Base-by-base conservation (phyloP, 2,329 filamentous ascomycete genomes). In the Venturia asperata region DNA sequence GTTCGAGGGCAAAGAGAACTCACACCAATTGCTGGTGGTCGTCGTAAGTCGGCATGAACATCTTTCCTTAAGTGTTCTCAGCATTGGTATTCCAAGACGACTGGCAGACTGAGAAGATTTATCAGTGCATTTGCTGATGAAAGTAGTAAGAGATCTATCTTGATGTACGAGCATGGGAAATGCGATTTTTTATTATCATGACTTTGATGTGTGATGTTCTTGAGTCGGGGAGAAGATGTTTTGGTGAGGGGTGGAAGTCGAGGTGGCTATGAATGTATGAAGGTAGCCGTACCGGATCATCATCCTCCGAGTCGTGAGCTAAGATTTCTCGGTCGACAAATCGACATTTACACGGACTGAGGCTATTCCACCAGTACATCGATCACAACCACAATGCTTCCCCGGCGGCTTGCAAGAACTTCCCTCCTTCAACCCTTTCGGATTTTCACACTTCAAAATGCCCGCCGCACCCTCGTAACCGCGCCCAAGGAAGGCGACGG, bases 401-500 rank as follows among this genome's bases (percentile, higher is more conserved):
- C 45, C 17, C 63, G 52, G 19, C 63, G 27, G 34, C 24, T 60
- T 13, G 30, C 21, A 52, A 42, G 63, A 24, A 49, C 52, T 10
- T 52, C 47, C 30, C 34, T 39, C 52, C 63, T 42, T 30, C 34
- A 45, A 58, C 27, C 49, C 52, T 39, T 27, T 3, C 52, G 43
- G 7, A 56, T 13, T 9, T 37, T 24, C 47, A 15, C 27, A 17
- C 64, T 39, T 21, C 65, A 24, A 49, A 39, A 42, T 34, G n/a
- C 42, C 45, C 27, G 41, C 24, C 79, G 80, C 67, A 81, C 75
- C 62, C 71, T 82, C 67, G 78, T 82, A 67, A 77, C 81, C 55
- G 78, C 82, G 1, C 82, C 82, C 27, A 76, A 76, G 64, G 75
- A 79, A 27, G 78, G 79, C 69, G 78, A 79, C 7, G 81, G 81